Percentiles rank a stretch among this genome's conserved stretches.
Evolutionary conservation across 2,329 filamentous ascomycete genomes (phyloP).

Genomic region (Fusarium pininemorale): DNA sequence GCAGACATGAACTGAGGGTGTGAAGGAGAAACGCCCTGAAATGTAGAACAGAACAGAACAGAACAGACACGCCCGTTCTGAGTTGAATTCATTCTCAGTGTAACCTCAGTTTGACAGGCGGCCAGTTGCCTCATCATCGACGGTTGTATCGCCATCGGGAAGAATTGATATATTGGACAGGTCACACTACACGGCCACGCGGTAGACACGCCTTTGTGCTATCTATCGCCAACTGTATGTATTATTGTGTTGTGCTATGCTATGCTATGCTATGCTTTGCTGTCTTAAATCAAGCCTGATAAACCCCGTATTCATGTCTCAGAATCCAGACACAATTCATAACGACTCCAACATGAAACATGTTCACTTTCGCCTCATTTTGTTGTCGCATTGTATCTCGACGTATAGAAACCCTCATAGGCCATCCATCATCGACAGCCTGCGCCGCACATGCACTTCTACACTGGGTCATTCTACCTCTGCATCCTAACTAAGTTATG

Average conservation of each 20-base stretch:
- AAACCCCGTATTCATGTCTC: neutral
- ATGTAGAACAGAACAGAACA: neutral
- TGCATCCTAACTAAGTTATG: neutral
- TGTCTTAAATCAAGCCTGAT: neutral
- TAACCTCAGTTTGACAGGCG: constrained; percentile 19
- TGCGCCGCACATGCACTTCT: constrained; percentile 14
- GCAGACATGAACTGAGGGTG: constrained; percentile 9
- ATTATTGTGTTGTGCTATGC: neutral
- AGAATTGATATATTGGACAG: neutral
- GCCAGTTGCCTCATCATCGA: constrained; percentile 16
- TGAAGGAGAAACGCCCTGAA: constrained; percentile 1
- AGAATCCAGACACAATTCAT: neutral
- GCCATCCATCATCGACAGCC: constrained; percentile 12
- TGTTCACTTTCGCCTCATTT: constrained; percentile 25
- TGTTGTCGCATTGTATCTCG: neutral
- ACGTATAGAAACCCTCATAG: constrained; percentile 11
- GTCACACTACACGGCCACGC: constrained; percentile 30
- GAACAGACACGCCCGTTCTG: neutral
- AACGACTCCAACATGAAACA: constrained; percentile 2
- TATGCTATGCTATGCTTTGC: neutral
- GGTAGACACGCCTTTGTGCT: neutral
- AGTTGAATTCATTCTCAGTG: neutral
- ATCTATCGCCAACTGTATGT: neutral
- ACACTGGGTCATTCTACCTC: constrained; percentile 7
- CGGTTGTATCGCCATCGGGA: neutral